Evolutionary conservation across 2,329 filamentous ascomycete species (phyloP).

Genomic region (Aspergillus ustus): DNA sequence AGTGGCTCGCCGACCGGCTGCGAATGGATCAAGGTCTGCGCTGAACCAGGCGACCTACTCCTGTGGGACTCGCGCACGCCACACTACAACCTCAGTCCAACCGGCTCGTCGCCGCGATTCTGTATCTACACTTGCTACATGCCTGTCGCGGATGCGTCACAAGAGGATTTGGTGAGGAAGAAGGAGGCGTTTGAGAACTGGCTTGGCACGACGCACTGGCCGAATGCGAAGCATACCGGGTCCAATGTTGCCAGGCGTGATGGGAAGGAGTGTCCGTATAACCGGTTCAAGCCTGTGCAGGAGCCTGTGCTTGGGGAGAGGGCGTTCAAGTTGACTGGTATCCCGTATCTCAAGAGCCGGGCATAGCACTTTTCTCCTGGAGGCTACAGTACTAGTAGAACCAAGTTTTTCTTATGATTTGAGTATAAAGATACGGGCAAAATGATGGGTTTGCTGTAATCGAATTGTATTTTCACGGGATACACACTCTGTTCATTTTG

Average conservation of each 20-base stretch:
- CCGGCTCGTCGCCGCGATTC: conserved; percentile 34
- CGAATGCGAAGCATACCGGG: conserved; percentile 30
- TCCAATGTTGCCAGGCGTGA: conserved; percentile 29
- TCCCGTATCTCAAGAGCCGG: conserved; percentile 25
- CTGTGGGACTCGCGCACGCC: conserved; percentile 48
- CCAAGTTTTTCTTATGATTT: no score
- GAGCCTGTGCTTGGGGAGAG: conserved; percentile 48
- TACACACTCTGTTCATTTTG: no score
- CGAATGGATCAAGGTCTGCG: conserved; percentile 43
- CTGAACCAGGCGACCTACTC: conserved; percentile 51
- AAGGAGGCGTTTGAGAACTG: conserved; percentile 45
- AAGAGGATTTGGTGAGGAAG: conserved; percentile 50
- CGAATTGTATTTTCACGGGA: no score
- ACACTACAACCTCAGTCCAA: conserved; percentile 48
- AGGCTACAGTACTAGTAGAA: no score
- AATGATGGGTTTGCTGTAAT: no score
- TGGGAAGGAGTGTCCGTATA: conserved; percentile 30
- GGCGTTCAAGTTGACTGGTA: conserved; percentile 53
- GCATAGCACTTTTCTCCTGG: neutral
- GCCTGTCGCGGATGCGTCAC: conserved; percentile 46
- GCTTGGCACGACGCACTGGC: conserved; percentile 50
- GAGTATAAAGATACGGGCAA: no score
- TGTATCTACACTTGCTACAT: conserved; percentile 48
- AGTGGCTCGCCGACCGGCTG: conserved; percentile 40
- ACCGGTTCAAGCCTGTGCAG: conserved; percentile 44